phyloP scores from a whole-genome alignment of 2,329 filamentous ascomycete genomes.

The Ophiocordyceps unilateralis region DNA sequence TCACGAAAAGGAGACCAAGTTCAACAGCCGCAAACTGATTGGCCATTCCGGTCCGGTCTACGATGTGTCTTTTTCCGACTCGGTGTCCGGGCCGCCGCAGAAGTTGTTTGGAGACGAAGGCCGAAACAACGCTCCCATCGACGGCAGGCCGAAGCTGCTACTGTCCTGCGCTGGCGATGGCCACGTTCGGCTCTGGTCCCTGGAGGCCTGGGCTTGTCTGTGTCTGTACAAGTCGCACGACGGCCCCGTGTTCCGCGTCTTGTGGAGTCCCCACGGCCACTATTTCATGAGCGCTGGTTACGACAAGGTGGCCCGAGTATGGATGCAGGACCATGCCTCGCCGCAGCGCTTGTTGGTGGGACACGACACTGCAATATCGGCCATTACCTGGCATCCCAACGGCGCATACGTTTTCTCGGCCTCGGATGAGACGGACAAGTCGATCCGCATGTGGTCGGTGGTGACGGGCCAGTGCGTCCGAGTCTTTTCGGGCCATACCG shows the following conservation, averaged over 20 bases:
- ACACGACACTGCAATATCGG: slow-evolving; percentile 85
- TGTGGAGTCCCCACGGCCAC: slow-evolving; percentile 85
- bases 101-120: slow-evolving; percentile 33
- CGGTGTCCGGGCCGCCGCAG: slow-evolving; percentile 37
- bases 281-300: slow-evolving; percentile 83
- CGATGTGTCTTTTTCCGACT: slow-evolving; percentile 67
- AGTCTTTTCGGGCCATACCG: slow-evolving; percentile 80
- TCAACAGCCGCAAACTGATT: slow-evolving; percentile 54
- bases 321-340: slow-evolving; percentile 84
- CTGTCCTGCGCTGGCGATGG: slow-evolving; percentile 79
- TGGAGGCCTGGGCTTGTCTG: slow-evolving; percentile 82
- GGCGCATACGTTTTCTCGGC: slow-evolving; percentile 86
- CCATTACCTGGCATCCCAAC: slow-evolving; percentile 88
- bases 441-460: slow-evolving; percentile 95
- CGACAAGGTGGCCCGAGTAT: slow-evolving; percentile 80
- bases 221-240: slow-evolving; percentile 91
- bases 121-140: slow-evolving; percentile 21
- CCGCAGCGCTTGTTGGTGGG: slow-evolving; percentile 78
- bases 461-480: slow-evolving; percentile 73
- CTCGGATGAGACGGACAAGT: slow-evolving; percentile 70
- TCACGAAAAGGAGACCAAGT: slow-evolving; percentile 40
- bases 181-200: slow-evolving; percentile 79
- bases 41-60: slow-evolving; percentile 87
- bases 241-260: slow-evolving; percentile 72
- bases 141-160: slow-evolving; percentile 53